phyloP scores from a whole-genome alignment of 768 basidiomycete genomes.

The Neoboletus brunneissimus region DNA sequence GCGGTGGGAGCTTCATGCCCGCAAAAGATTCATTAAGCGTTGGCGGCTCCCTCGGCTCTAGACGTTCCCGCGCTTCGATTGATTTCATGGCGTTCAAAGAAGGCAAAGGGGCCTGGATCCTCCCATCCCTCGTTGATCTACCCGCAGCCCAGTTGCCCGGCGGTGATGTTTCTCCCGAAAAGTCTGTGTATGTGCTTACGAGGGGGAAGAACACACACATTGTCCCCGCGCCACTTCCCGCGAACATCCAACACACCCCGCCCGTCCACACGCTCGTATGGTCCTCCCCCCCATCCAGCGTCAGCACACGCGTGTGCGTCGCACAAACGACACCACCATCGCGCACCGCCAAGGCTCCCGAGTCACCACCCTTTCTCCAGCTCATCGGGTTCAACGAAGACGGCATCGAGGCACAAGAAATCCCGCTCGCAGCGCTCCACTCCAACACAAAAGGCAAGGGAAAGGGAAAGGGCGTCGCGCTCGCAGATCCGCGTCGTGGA shows the following conservation, averaged over 20 bases:
- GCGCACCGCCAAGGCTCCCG: background rate
- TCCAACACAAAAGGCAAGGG: conserved; percentile 33
- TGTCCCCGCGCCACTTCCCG: conserved; percentile 63
- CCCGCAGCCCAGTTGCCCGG: conserved; percentile 19
- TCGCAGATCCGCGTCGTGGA: conserved; percentile 46
- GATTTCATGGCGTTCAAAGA: conserved; percentile 43
- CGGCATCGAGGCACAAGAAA: conserved; percentile 74
- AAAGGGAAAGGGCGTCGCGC: conserved; percentile 40
- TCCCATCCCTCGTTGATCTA: conserved; percentile 25
- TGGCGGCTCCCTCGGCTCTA: conserved; percentile 24
- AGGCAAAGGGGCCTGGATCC: conserved; percentile 26
- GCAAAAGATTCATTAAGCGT: conserved; percentile 25
- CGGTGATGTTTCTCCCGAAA: conserved; percentile 27
- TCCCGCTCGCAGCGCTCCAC: conserved; percentile 49
- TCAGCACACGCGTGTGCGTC: conserved; percentile 51
- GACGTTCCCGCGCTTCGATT: conserved; percentile 42
- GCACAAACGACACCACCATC: conserved; percentile 19
- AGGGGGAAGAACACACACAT: conserved; percentile 68
- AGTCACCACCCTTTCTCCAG: conserved; percentile 52
- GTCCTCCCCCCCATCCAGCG: conserved; percentile 53
- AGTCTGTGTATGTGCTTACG: conserved; percentile 61
- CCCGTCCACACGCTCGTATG: conserved; percentile 59
- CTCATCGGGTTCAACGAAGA: conserved; percentile 65
- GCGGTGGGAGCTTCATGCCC: conserved; percentile 22
- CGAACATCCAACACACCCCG: conserved; percentile 40